Evolutionary conservation across 208 protist genomes (phyloP), one percentile per base, ranked within the genome.

Genomic region (Leishmania mexicana): DNA sequence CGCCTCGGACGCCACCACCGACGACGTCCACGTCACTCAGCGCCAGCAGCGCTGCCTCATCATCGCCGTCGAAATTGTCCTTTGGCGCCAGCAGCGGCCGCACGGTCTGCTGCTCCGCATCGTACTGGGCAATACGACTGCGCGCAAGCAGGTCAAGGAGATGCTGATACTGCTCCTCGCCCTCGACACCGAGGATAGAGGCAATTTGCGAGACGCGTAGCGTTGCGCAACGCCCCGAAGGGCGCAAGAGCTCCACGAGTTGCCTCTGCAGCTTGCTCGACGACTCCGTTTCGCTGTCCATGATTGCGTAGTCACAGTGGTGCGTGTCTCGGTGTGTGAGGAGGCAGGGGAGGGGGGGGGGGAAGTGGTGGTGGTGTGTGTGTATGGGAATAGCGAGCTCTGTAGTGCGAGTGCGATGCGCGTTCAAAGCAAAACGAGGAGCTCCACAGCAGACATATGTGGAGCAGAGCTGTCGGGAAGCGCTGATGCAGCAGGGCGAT

Each of bases 201-300:
- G 87, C 87, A 31, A 92, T 72, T 65, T 94, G 89, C 28, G 84
- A 79, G 5, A 92, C 79, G 42, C 80, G 82, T 24, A 94, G 76
- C 47, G 85, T 80, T 42, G 71, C 73, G 40, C 78, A 31, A 38
- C 80, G 84, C 45, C 81, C 89, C 49, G 86, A 86, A 7, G 65
- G 68, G 17, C 80, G 76, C 47, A 94, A 42, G 13, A 94, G 79
- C 80, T 91, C 87, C 8, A 87, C 67, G 19, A 92, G 80, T 3
- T 83, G 84, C 42, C 82, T 87, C 19, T 87, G 85, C 53, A 92
- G n/a, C 68, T 81, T 83, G 3, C 78, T 75, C 4, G 81, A 73
- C 0, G 75, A 80, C 24, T 93, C 89, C 40, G 83, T 78, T 21
- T 91, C 88, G 60, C 81, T 86, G 73, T 94, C 89, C 84, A 90